Base-by-base conservation (phyloP, 2,329 filamentous ascomycete species). In the Hypoxylon sp. region DNA sequence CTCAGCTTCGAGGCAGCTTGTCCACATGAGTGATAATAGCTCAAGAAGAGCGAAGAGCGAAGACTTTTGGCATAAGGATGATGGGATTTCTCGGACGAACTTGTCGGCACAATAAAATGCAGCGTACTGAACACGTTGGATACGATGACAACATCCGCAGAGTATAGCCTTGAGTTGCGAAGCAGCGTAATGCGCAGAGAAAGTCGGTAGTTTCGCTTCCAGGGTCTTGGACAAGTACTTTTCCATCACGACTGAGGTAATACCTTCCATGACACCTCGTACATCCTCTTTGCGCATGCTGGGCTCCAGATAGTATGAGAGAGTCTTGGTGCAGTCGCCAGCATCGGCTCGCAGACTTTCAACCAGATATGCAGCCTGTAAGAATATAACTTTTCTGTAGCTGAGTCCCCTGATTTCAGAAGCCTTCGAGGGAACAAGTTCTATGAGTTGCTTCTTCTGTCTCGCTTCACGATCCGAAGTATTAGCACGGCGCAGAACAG, bases 231-330 rank as follows among this genome's bases (percentile, higher is more conserved):
- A 77, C 42, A 97, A 73, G 68, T 97, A 99, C 21, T 85, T 86
- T 45, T 88, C 85, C 30, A 97, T 83, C 12, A 91, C 88, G 9
- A 84, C 82, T n/a, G 75, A 70, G 30, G 82, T 78, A 51, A 87
- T 80, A 6, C 81, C 80, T 57, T 86, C 83, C 84, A 88, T 87
- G 19, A 79, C 80, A 61, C 74, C 82, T 67, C 79, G 84, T 42
- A 87, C 81, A 41, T 87, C 83, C 8, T 79, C 79, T 51, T 76
- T 81, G 26, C 83, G 79, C 82, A 87, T 88, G 63, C 90, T 92
- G 4, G 91, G 91, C 65, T 99, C 94, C n/a, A 96, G 77, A 71
- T 97, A 99, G 72, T 99, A 99, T 0, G 86, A 88, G 31, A 97
- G 75, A 3, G 91, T 87, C 66, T 92, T 91, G 16, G 91, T 95